phyloP scores from a whole-genome alignment of 805 yeast genomes.

The Metschnikowia arizonensis region DNA sequence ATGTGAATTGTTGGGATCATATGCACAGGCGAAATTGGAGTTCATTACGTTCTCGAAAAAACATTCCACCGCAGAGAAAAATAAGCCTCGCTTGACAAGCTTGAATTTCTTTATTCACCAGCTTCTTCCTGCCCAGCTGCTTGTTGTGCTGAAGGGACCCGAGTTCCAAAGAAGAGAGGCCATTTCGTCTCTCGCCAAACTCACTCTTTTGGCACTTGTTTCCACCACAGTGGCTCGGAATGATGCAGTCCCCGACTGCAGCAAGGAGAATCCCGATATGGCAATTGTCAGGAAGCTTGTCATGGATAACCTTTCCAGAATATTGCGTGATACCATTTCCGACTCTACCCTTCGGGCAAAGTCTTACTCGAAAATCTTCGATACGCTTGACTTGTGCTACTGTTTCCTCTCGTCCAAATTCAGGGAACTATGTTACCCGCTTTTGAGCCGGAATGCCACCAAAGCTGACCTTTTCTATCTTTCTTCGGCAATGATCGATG shows the following conservation, averaged over 20 bases:
- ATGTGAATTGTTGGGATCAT: conserved; percentile 71
- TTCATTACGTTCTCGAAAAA: conserved; percentile 74
- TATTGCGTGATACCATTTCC: conserved; percentile 48
- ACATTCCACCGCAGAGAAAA: conserved; percentile 28
- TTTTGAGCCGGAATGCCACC: conserved; percentile 44
- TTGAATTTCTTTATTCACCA: conserved; percentile 75
- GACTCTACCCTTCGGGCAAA: conserved; percentile 34
- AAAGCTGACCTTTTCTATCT: conserved; percentile 61
- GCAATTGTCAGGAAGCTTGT: conserved; percentile 69
- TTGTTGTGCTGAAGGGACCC: conserved; percentile 32
- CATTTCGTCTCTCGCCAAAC: conserved; percentile 58
- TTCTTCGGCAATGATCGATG: conserved; percentile 64
- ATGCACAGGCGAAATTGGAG: conserved; percentile 76
- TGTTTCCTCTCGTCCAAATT: conserved; percentile 42
- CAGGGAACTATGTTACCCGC: conserved; percentile 39
- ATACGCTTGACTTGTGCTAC: conserved; percentile 48
- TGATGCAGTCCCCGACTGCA: conserved; percentile 41
- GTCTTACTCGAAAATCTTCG: conserved; percentile 53
- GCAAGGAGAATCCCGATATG: conserved; percentile 63
- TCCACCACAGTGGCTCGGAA: conserved; percentile 54
- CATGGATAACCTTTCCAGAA: conserved; percentile 61
- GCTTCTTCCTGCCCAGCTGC: conserved; percentile 54
- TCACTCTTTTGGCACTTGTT: conserved; percentile 58
- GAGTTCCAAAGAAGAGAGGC: conserved; percentile 49
- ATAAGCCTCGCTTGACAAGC: conserved; percentile 73